Evolutionary conservation across 345 rosid genomes (phyloP).

Genomic region (Turnera subulata): DNA sequence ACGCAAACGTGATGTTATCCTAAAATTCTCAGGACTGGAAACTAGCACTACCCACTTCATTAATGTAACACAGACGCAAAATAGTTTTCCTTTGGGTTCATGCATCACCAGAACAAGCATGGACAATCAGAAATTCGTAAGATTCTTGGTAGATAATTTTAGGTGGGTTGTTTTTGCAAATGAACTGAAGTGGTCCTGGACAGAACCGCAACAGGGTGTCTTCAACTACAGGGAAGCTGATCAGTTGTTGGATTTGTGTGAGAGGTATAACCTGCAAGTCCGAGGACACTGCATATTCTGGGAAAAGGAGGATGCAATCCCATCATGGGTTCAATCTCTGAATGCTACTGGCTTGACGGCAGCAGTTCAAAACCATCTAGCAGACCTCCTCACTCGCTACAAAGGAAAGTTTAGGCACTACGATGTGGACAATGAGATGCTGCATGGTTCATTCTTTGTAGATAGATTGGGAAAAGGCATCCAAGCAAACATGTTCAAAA

Average conservation of each 20-base stretch:
- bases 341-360: conserved; percentile 31
- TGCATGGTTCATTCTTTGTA: conserved; percentile 74
- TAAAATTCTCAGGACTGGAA: conserved; percentile 52
- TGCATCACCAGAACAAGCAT: conserved; percentile 73
- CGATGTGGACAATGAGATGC: conserved; percentile 57
- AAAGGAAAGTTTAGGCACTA: conserved; percentile 76
- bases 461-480: conserved; percentile 52
- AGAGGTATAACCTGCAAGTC: not conserved
- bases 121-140: conserved; percentile 80
- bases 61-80: conserved; percentile 54
- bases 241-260: not conserved
- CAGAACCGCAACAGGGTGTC: conserved; percentile 70
- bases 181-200: conserved; percentile 97
- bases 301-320: conserved; percentile 45
- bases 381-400: conserved; percentile 38
- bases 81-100: conserved; percentile 78
- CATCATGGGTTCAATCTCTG: conserved; percentile 45
- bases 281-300: conserved; percentile 56
- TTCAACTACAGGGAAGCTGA: conserved; percentile 63
- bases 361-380: conserved; percentile 36
- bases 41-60: conserved; percentile 31
- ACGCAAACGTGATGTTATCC: conserved; percentile 65
- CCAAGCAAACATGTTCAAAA: conserved; percentile 60
- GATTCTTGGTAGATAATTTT: conserved; percentile 64
- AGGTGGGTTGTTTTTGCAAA: conserved; percentile 89